These are phyloP conservation scores for Pyrenochaeta sp. DNA, from an alignment of 2,329 filamentous ascomycete species.

Conservation along the genomic window DNA sequence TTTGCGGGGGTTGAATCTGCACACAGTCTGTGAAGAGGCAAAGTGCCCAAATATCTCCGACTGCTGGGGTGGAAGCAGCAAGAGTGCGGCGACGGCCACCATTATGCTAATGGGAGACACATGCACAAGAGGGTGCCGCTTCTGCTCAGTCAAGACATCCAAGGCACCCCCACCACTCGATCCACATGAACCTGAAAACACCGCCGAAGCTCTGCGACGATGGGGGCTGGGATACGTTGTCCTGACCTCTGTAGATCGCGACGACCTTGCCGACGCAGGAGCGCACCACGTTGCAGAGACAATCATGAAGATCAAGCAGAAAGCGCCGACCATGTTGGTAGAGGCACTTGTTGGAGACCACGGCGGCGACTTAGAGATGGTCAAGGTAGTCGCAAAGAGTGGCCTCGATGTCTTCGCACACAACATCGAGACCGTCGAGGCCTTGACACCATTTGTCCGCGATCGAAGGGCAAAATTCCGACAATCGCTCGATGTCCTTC, in stretches of 20 bases:
- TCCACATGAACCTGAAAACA: constrained; percentile 95
- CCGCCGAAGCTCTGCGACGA: constrained; percentile 86
- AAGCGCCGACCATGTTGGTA: constrained; percentile 75
- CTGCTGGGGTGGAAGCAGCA: constrained; percentile 93
- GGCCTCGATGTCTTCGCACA: constrained; percentile 97
- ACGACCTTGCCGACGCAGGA: constrained; percentile 89
- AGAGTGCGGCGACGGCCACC: constrained; percentile 90
- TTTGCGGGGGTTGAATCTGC: constrained; percentile 84
- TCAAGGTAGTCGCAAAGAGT: constrained; percentile 80
- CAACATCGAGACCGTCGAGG: constrained; percentile 96
- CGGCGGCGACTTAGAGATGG: constrained; percentile 85
- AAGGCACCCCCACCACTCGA: constrained; percentile 81
- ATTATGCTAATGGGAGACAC: constrained; percentile 99
- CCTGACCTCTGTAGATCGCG: constrained; percentile 89
- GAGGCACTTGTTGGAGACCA: constrained; percentile 91
- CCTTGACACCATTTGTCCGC: constrained; percentile 85
- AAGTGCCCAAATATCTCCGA: constrained; percentile 97
- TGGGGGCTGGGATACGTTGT: constrained; percentile 98
- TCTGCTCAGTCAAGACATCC: constrained; percentile 95
- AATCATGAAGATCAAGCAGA: constrained; percentile 87
- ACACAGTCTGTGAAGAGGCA: constrained; percentile 98
- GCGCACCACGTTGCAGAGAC: constrained; percentile 92
- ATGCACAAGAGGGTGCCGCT: constrained; percentile 93
- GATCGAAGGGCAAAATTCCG: constrained; percentile 90
- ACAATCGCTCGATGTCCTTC: constrained; percentile 81